Conservation (phyloP, 495 filamentous ascomycete species). For the Aspergillus sclerotiicarbonarius region DNA sequence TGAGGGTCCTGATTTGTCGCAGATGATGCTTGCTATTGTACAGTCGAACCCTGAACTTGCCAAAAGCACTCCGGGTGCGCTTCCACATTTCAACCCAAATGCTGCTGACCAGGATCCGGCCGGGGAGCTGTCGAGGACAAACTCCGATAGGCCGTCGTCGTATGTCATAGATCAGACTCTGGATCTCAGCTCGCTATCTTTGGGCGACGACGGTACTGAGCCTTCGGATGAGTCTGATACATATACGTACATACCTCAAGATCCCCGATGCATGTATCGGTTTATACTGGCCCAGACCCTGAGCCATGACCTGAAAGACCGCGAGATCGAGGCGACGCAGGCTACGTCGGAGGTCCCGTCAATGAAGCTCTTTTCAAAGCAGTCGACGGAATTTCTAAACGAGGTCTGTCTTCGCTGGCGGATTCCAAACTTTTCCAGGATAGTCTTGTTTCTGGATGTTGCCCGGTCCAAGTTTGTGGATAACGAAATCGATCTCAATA, state of each 20-base stretch:
- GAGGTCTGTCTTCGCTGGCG: conserved; percentile 89
- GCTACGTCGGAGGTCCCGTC: conserved; percentile 52
- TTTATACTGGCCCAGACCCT: conserved; percentile 73
- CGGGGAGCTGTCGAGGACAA: conserved; percentile 57
- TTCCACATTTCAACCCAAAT: conserved; percentile 52
- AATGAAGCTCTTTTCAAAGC: conserved; percentile 71
- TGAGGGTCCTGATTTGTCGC: conserved; percentile 77
- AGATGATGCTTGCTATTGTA: conserved; percentile 89
- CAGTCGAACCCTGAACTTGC: conserved; percentile 84
- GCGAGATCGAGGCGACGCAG: conserved; percentile 51
- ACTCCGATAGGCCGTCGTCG: conserved; percentile 48
- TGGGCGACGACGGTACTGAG: conserved; percentile 52
- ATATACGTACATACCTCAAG: conserved; percentile 87
- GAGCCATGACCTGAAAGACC: conserved; percentile 62
- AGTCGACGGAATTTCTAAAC: conserved; percentile 77
- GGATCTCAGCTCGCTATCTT: conserved; percentile 69
- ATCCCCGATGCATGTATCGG: conserved; percentile 78
- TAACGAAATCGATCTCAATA: conserved; percentile 76
- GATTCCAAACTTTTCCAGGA: conserved; percentile 76
- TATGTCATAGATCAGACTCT: conserved; percentile 75
- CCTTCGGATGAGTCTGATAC: conserved; percentile 50
- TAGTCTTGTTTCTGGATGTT: conserved; percentile 83
- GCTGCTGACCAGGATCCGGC: conserved; percentile 34
- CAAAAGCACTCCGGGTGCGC: conserved; percentile 55
- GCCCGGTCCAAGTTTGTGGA: conserved; percentile 81